Evolutionary conservation across 2,329 filamentous ascomycete genomes (phyloP), one percentile per base, ranked within the genome.

Genomic region (Ophiocordyceps camponoti-saundersi): DNA sequence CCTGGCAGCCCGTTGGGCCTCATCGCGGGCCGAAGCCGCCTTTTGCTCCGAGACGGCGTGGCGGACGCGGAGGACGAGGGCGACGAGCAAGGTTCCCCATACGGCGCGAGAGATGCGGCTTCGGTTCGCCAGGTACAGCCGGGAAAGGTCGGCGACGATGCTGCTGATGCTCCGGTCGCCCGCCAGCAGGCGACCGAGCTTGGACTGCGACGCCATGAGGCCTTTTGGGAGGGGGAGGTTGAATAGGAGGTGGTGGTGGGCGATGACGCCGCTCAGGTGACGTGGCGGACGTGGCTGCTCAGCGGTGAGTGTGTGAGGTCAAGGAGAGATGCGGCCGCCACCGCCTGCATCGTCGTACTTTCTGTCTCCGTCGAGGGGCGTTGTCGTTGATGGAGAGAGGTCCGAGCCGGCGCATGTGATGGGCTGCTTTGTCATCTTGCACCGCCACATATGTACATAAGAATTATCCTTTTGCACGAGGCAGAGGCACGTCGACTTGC

Each of bases 31-130:
- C 1, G 84, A 82, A 2, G 87, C 85, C 16, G 85, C 85, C 63
- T 94, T 95, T 63, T 96, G 92, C 62, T 95, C 89, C 49, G 84
- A 81, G 59, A 96, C 82, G 56, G 90, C 89, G 75, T 87, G 81
- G 56, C 89, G 87, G 47, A 96, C 80, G 56, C 92, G 87, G 63
- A 94, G 89, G 50, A 82, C 72, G 50, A 95, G 77, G 44, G 86
- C 80, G 54, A 90, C 68, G 55, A 90, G 78, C 54, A 95, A 74
- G 26, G 86, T 81, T 51, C 94, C 69, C 69, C 93, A 94, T 55
- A 94, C 78, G 52, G 79, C 79, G 58, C 85, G 82, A 21, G 86
- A 90, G 63, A 95, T 88, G 53, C 78, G 78, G 45, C 80, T 86
- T 55, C 88, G 85, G 65, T 94, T 80, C 51, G 75, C 72, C 52